Base-by-base conservation (phyloP, 805 yeast genomes). In the Metschnikowia lunata region DNA sequence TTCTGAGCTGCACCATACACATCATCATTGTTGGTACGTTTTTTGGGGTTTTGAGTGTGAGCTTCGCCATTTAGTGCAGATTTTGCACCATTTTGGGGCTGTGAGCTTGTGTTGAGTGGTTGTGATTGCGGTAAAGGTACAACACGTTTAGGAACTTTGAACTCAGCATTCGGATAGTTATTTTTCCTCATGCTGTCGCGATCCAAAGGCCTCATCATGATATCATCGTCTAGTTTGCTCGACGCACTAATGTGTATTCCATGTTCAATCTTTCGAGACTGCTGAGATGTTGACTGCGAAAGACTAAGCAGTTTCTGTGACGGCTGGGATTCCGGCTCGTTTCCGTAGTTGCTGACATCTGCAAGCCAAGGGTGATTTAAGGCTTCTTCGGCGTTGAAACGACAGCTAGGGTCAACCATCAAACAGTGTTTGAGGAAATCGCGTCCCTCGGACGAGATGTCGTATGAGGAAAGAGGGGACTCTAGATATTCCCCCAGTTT, bases 311-410 rank as follows among this genome's bases (percentile, higher is more conserved):
- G 72, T 13, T 43, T 56, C 40, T 65, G 68, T 43, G 60, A 64
- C 30, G 47, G 33, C 34, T 45, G 48, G 10, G 41, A 40, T 8
- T 39, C 28, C 11, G 28, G 7, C 32, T 57, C 59, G 31, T 29
- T 29, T 33, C 56, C 57, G 37, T 49, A 56, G 45, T 56, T 54
- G 14, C 56, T 62, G 2, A 59, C 61, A 12, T 57, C 71, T 14
- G 51, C 61, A n/a, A 91, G 69, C 99, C 99, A 93, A 4, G 84
- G 83, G 60, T 88, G 95, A 14, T 69, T 60, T 37, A 91, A 69
- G 0, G 97, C 97, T 43, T 77, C 79, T 7, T 69, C 69, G 0
- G 98, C 97, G 14, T 83, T 79, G 14, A 86, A 74, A 48, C 99
- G 74, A 33, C 75, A 61, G 30, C 73, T 65, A 0, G 96, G 96